phyloP scores from a whole-genome alignment of 2,329 filamentous ascomycete species.

The Arthrobotrys conoides region DNA sequence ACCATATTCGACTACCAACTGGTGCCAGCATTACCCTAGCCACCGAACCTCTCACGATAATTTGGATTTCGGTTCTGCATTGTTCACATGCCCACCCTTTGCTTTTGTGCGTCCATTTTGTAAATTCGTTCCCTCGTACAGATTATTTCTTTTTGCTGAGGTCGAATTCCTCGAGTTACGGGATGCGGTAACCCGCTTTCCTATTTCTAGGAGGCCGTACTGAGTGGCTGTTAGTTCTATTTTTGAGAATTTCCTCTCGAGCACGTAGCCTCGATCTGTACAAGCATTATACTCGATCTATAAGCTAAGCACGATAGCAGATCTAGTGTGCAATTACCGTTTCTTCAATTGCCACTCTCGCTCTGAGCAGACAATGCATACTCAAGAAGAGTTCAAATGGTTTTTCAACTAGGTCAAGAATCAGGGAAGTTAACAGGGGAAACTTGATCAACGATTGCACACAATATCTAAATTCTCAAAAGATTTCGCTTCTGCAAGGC shows the following conservation, averaged over 20 bases:
- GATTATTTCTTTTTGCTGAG: not conserved
- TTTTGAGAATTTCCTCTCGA: slow-evolving; percentile 5
- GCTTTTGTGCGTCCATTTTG: slow-evolving; percentile 10
- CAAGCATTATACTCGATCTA: slow-evolving; percentile 7
- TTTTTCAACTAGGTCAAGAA: too few species aligned
- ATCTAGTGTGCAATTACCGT: not conserved
- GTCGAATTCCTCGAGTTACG: not conserved
- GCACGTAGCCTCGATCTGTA: slow-evolving; percentile 7
- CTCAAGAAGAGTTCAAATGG: too few species aligned
- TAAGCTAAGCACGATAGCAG: not conserved
- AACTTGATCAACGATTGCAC: not conserved
- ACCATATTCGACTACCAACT: slow-evolving; percentile 19
- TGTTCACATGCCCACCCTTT: slow-evolving; percentile 39
- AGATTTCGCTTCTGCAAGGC: not conserved
- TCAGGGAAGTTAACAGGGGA: not conserved
- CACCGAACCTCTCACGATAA: slow-evolving; percentile 21
- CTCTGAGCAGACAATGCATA: not conserved
- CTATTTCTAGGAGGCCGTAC: not conserved
- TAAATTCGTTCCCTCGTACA: not conserved
- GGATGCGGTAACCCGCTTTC: slow-evolving; percentile 21
- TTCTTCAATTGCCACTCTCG: not conserved
- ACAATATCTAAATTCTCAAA: not conserved
- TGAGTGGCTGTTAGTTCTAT: slow-evolving; percentile 1
- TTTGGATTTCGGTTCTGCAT: slow-evolving; percentile 25
- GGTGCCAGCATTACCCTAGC: slow-evolving; percentile 13